Evolutionary conservation across 1,284 basidiomycete genomes (phyloP).

Genomic region (Papiliotrema fonsecae): DNA sequence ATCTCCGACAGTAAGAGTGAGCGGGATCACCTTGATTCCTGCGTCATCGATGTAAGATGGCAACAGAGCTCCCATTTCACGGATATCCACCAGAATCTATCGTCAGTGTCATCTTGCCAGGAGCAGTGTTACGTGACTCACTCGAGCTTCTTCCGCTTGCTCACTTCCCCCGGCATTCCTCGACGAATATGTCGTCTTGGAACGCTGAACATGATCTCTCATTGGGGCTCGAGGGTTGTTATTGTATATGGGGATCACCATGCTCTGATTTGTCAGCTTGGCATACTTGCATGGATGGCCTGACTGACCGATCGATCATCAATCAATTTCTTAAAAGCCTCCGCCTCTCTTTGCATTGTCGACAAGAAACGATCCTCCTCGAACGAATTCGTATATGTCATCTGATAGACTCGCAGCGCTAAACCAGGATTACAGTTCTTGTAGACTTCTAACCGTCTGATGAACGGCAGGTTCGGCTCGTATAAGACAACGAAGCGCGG

Average conservation of each 20-base stretch:
- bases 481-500: slow-evolving; percentile 93
- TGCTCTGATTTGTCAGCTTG: slow-evolving; percentile 55
- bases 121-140: slow-evolving; percentile 34
- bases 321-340: slow-evolving; percentile 89
- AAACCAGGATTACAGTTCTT: slow-evolving; percentile 73
- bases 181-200: slow-evolving; percentile 76
- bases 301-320: slow-evolving; percentile 77
- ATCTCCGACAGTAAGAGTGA: slow-evolving; percentile 90
- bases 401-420: slow-evolving; percentile 87
- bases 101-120: not conserved
- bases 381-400: slow-evolving; percentile 85
- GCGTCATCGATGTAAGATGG: slow-evolving; percentile 86
- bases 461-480: slow-evolving; percentile 89
- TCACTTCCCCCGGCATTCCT: slow-evolving; percentile 82
- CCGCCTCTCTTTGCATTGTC: slow-evolving; percentile 83
- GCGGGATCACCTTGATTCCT: slow-evolving; percentile 74
- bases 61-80: slow-evolving; percentile 90
- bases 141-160: slow-evolving; percentile 63
- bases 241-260: slow-evolving; percentile 85
- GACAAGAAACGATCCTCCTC: slow-evolving; percentile 95
- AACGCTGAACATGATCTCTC: slow-evolving; percentile 56
- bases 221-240: slow-evolving; percentile 61
- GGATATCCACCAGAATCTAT: slow-evolving; percentile 91
- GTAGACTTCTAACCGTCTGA: slow-evolving; percentile 89
- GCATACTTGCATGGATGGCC: not conserved